These are phyloP conservation scores for Mycena haematopus DNA, from an alignment of 768 basidiomycete species.

Conservation along the genomic window DNA sequence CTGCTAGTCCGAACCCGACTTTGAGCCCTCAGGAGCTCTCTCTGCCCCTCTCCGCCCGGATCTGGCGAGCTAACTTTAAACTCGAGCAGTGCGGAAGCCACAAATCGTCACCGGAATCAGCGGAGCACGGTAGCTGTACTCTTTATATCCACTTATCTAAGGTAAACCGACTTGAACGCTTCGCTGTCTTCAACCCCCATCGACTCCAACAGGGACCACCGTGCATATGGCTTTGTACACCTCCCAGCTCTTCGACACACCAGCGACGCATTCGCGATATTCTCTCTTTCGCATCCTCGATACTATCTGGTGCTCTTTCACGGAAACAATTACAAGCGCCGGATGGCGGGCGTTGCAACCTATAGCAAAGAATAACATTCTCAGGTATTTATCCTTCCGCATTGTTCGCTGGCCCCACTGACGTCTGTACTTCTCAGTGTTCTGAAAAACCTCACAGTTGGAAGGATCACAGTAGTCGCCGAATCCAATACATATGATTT, in stretches of 20 bases:
- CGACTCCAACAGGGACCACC: neutral
- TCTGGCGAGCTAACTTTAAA: too few relatives aligned
- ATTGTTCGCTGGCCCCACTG: neutral
- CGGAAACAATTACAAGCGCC: slow-evolving; percentile 16
- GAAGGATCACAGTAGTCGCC: slow-evolving; percentile 22
- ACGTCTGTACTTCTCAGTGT: slow-evolving; percentile 9
- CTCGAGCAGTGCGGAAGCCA: too few relatives aligned
- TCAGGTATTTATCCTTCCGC: slow-evolving; percentile 6
- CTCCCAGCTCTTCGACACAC: slow-evolving; percentile 27
- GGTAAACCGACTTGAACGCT: too few relatives aligned
- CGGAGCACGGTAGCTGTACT: too few relatives aligned
- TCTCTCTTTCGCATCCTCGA: slow-evolving; percentile 25
- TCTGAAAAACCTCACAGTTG: slow-evolving; percentile 18
- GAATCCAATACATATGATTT: slow-evolving; percentile 6
- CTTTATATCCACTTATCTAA: too few relatives aligned
- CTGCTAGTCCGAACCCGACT: too few relatives aligned
- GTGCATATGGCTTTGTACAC: slow-evolving; percentile 21
- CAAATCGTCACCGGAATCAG: too few relatives aligned
- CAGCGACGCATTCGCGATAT: slow-evolving; percentile 26
- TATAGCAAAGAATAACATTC: slow-evolving; percentile 14
- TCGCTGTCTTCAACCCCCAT: neutral
- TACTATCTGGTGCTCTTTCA: slow-evolving; percentile 20
- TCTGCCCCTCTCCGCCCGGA: too few relatives aligned
- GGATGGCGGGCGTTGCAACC: slow-evolving; percentile 20
- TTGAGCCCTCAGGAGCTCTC: too few relatives aligned